These are phyloP conservation scores for Ophiostoma himal-ulmi DNA, from an alignment of 2,329 filamentous ascomycete genomes.

Conservation along the genomic window DNA sequence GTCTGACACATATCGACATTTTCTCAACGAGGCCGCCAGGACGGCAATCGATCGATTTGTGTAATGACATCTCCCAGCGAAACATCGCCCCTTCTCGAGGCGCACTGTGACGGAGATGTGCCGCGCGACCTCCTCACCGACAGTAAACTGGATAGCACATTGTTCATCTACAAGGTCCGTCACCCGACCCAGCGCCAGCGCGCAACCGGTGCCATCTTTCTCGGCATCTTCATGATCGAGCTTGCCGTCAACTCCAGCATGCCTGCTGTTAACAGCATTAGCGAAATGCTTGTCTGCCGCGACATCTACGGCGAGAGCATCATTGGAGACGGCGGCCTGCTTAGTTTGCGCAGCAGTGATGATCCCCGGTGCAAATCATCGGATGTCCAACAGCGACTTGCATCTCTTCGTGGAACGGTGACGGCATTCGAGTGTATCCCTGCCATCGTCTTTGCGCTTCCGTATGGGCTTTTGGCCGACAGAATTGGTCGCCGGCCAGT, in stretches of 20 bases:
- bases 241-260: slow-evolving; percentile 33
- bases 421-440: slow-evolving; percentile 43
- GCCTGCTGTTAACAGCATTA: slow-evolving; percentile 44
- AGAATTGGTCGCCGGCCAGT: slow-evolving; percentile 42
- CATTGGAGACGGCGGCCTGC: slow-evolving; percentile 30
- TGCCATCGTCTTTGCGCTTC: slow-evolving; percentile 39
- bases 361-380: slow-evolving; percentile 43
- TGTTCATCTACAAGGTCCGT: slow-evolving; percentile 10
- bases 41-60: neutral
- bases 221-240: slow-evolving; percentile 39
- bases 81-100: neutral
- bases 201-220: slow-evolving; percentile 31
- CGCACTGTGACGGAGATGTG: neutral
- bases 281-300: slow-evolving; percentile 51
- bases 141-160: neutral
- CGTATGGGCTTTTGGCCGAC: slow-evolving; percentile 44
- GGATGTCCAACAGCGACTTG: slow-evolving; percentile 46
- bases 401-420: slow-evolving; percentile 46
- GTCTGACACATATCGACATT: neutral
- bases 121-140: neutral
- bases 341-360: slow-evolving; percentile 30
- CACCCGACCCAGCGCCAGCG: slow-evolving; percentile 27
- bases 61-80: neutral
- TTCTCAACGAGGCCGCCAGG: neutral
- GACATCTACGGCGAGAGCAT: slow-evolving; percentile 38